phyloP scores from a whole-genome alignment of 1,284 basidiomycete genomes.

The Cutaneotrichosporon mucoides region DNA sequence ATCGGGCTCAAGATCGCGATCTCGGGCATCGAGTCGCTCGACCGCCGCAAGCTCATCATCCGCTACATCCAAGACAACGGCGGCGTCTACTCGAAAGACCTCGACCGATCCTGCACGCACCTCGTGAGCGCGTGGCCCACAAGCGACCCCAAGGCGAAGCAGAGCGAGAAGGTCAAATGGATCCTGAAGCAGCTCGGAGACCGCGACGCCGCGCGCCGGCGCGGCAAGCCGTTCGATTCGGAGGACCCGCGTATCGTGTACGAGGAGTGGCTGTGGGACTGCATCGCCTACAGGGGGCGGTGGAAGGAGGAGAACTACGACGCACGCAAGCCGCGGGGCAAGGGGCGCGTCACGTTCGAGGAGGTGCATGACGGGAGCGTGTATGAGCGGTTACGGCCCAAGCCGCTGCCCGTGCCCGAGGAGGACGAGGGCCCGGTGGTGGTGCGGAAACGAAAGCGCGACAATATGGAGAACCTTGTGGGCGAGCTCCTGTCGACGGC shows the following conservation, averaged over 20 bases:
- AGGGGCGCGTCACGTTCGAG: conserved; percentile 27
- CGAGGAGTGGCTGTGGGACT: conserved; percentile 51
- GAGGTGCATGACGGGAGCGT: conserved; percentile 30
- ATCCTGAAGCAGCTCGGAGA: conserved; percentile 33
- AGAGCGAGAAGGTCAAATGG: conserved; percentile 46
- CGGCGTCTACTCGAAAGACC: conserved; percentile 43
- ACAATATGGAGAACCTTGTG: conserved; percentile 29
- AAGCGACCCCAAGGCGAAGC: conserved; percentile 26
- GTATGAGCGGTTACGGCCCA: conserved; percentile 10
- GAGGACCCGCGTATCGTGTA: conserved; percentile 42
- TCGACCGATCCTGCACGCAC: conserved; percentile 45
- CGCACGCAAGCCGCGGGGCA: conserved; percentile 34
- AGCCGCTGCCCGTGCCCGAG: conserved; percentile 16
- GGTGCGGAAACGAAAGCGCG: conserved; percentile 32
- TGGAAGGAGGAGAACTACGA: conserved; percentile 45
- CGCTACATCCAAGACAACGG: conserved; percentile 34
- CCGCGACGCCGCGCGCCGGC: conserved; percentile 26
- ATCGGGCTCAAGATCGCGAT: conserved; percentile 38
- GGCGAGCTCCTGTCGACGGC: conserved; percentile 36
- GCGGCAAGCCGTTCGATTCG: conserved; percentile 27
- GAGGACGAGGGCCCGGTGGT: conserved; percentile 31
- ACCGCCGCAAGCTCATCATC: conserved; percentile 39
- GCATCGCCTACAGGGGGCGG: conserved; percentile 40
- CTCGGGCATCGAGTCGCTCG: conserved; percentile 41
- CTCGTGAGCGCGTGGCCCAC: conserved; percentile 39